phyloP scores from a whole-genome alignment of 2,329 filamentous ascomycete species.

The Pseudogymnoascus verrucosus region DNA sequence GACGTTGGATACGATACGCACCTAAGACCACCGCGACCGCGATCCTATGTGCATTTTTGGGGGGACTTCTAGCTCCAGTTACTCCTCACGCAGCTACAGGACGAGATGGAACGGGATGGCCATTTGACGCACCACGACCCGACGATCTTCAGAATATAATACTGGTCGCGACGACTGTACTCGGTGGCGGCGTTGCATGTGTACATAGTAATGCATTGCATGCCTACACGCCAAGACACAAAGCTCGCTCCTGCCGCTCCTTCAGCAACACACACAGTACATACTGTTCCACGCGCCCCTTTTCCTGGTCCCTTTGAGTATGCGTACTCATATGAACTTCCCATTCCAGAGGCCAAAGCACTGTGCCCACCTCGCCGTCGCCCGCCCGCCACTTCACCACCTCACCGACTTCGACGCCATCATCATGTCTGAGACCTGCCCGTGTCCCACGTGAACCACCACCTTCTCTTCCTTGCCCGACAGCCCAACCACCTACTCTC shows the following conservation, averaged over 20 bases:
- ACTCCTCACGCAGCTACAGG: not conserved
- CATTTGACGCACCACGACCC: not conserved
- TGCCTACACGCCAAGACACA: not conserved
- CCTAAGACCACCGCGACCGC: too few relatives aligned
- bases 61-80: not conserved
- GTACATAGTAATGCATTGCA: not conserved
- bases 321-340: not conserved
- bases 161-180: not conserved
- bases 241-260: not conserved
- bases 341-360: not conserved
- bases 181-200: not conserved
- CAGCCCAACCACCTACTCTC: not conserved
- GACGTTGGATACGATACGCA: too few relatives aligned
- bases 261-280: not conserved
- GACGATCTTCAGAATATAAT: not conserved
- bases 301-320: not conserved
- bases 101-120: not conserved
- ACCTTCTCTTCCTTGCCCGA: not conserved
- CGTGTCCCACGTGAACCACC: not conserved
- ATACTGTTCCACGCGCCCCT: not conserved
- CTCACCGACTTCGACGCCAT: conserved; percentile 2
- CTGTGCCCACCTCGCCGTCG: conserved; percentile 12
- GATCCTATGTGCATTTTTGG: not conserved
- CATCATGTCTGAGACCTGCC: not conserved
- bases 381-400: not conserved